Percentiles rank a stretch among this genome's conserved stretches.
Conservation (phyloP, 805 yeast genomes). For the Zygoascus tannicola region DNA sequence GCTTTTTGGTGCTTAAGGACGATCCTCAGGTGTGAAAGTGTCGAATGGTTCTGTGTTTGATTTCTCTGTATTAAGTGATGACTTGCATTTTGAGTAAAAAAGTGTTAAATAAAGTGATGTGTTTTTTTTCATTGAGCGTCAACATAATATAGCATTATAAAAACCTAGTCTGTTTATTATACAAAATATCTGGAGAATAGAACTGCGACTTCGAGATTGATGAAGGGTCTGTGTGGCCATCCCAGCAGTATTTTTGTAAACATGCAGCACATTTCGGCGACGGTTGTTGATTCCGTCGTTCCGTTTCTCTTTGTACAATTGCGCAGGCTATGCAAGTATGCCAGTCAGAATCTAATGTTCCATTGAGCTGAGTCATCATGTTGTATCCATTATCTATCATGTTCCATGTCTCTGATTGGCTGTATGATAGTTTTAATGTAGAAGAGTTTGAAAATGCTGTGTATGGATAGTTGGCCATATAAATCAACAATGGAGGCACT, state of each 20-base stretch:
- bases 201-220: slow-evolving; percentile 7
- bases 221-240: slow-evolving; percentile 32
- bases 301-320: slow-evolving; percentile 69
- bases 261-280: slow-evolving; percentile 66
- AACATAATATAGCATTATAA: not conserved
- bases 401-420: slow-evolving; percentile 45
- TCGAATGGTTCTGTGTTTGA: too few species aligned
- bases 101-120: too few species aligned
- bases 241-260: slow-evolving; percentile 73
- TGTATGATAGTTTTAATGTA: slow-evolving; percentile 59
- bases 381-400: slow-evolving; percentile 74
- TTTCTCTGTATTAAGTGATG: too few species aligned
- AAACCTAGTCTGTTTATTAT: too few species aligned
- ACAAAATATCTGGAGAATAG: slow-evolving; percentile 8
- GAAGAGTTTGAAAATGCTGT: slow-evolving; percentile 58
- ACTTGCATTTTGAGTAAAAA: too few species aligned
- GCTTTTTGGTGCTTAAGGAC: slow-evolving; percentile 23
- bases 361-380: slow-evolving; percentile 56
- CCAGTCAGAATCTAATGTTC: slow-evolving; percentile 64
- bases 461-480: slow-evolving; percentile 64
- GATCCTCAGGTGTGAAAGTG: too few species aligned
- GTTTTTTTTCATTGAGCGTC: too few species aligned
- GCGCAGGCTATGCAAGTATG: slow-evolving; percentile 79
- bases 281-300: slow-evolving; percentile 51
- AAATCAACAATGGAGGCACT: slow-evolving; percentile 67